These are phyloP conservation scores for Chlamydomonas sphaeroides DNA, from an alignment of 139 green algal species.

Conservation along the genomic window DNA sequence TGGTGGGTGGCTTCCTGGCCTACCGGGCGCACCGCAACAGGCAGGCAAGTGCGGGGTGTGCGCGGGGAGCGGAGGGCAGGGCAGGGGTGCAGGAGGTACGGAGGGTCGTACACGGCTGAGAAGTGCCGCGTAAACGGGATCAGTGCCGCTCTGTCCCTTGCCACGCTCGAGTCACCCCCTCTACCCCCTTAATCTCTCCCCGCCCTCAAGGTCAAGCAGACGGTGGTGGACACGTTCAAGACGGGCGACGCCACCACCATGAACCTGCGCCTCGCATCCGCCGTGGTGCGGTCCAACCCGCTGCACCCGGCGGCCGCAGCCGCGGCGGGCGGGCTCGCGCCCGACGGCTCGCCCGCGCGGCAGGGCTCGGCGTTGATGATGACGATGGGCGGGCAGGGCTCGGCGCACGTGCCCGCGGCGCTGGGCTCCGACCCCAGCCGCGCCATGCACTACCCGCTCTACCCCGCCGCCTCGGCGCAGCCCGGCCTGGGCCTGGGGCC, in stretches of 20 bases:
- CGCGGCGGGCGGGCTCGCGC: too few relatives aligned
- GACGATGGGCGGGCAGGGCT: too few relatives aligned
- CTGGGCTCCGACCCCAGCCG: constrained; percentile 17
- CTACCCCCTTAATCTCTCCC: too few relatives aligned
- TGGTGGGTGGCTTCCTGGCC: background rate
- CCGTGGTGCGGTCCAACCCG: background rate
- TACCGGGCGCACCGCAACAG: too few relatives aligned
- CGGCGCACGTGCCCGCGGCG: constrained; percentile 1
- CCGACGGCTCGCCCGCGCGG: too few relatives aligned
- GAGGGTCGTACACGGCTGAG: too few relatives aligned
- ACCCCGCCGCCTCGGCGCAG: background rate
- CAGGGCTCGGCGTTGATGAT: background rate
- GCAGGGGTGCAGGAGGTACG: too few relatives aligned
- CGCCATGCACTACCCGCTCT: constrained; percentile 27
- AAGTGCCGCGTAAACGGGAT: too few relatives aligned
- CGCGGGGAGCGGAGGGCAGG: too few relatives aligned
- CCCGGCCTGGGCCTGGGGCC: background rate
- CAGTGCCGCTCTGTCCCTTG: too few relatives aligned
- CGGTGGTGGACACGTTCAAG: constrained; percentile 28
- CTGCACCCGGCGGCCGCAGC: background rate
- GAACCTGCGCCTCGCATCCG: background rate
- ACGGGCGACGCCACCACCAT: constrained; percentile 1
- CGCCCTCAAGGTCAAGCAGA: background rate
- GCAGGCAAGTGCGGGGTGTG: background rate
- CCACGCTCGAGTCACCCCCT: too few relatives aligned